phyloP scores from a whole-genome alignment of 805 yeast genomes.

The Metschnikowia proteae region DNA sequence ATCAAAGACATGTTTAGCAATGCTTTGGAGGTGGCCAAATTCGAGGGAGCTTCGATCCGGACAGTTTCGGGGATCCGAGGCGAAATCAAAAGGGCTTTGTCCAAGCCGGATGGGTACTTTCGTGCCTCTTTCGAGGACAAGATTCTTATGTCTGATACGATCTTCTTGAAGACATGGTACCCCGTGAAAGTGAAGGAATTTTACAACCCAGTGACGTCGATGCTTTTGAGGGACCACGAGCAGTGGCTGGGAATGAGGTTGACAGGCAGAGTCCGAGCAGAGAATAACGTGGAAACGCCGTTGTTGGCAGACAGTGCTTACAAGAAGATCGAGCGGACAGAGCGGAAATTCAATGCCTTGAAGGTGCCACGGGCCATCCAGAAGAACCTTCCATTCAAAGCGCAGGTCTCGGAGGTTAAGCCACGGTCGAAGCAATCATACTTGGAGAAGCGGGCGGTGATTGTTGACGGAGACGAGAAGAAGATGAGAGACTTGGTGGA shows the following conservation, averaged over 20 bases:
- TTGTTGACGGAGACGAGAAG: slow-evolving; percentile 88
- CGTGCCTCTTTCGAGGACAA: slow-evolving; percentile 98
- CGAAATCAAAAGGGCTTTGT: slow-evolving; percentile 90
- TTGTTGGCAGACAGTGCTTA: slow-evolving; percentile 47
- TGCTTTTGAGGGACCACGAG: slow-evolving; percentile 67
- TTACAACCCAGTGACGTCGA: slow-evolving; percentile 94
- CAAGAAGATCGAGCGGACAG: slow-evolving; percentile 74
- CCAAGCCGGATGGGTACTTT: slow-evolving; percentile 92
- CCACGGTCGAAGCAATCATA: slow-evolving; percentile 83
- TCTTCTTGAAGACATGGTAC: slow-evolving; percentile 93
- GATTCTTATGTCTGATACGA: slow-evolving; percentile 82
- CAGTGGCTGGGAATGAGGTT: slow-evolving; percentile 97
- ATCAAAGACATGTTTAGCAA: slow-evolving; percentile 94
- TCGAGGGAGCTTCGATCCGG: slow-evolving; percentile 95
- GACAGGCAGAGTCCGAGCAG: slow-evolving; percentile 91
- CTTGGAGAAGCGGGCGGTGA: slow-evolving; percentile 86
- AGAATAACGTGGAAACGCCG: slow-evolving; percentile 61
- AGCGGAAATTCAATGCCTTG: slow-evolving; percentile 82
- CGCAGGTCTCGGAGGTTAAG: slow-evolving; percentile 85
- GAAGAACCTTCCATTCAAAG: slow-evolving; percentile 80
- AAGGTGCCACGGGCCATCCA: slow-evolving; percentile 79
- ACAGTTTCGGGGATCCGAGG: slow-evolving; percentile 98
- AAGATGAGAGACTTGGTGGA: slow-evolving; percentile 86
- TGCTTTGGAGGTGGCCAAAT: slow-evolving; percentile 91
- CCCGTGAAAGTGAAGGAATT: slow-evolving; percentile 87